Evolutionary conservation across 225 moss, liverwort and hornwort species (phyloP).

Genomic region (Polytrichum commune): DNA sequence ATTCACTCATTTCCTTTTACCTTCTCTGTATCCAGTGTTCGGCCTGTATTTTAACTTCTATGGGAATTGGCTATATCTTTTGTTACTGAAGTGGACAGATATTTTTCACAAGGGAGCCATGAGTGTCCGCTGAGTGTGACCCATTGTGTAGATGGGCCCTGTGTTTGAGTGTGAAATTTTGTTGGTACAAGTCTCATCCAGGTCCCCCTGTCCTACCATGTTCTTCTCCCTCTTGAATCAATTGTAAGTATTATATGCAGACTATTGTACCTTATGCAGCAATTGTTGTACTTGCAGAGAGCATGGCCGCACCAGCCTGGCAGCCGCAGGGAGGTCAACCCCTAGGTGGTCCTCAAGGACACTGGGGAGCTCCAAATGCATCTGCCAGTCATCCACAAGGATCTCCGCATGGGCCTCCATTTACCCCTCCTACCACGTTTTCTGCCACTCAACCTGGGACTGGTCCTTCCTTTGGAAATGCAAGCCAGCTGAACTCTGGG

Average conservation of each 20-base stretch:
- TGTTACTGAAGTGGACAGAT: no score
- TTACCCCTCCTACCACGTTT: constrained; percentile 38
- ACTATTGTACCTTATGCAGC: neutral
- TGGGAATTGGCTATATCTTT: no score
- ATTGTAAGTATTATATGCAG: neutral
- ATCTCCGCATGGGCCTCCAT: constrained; percentile 37
- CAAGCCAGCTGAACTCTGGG: constrained; percentile 30
- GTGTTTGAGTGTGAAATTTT: neutral
- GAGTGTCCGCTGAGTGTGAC: no score
- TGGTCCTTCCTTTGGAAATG: constrained; percentile 22
- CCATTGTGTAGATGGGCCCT: neutral
- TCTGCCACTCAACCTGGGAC: constrained; percentile 24
- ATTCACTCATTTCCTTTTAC: no score
- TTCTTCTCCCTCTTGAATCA: neutral
- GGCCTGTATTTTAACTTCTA: no score
- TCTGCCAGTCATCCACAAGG: constrained; percentile 49
- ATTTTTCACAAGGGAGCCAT: no score
- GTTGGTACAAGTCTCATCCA: neutral
- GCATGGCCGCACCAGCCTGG: constrained; percentile 76
- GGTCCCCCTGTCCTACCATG: no score
- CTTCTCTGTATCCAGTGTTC: no score
- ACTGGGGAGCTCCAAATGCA: constrained; percentile 66
- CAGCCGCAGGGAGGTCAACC: constrained; percentile 63
- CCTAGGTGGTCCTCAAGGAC: constrained; percentile 43
- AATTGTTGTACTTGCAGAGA: constrained; percentile 20